Evolutionary conservation across 352 stramenopile genomes (phyloP), one percentile per base, ranked within the genome.

Genomic region (Phytophthora hybrid): DNA sequence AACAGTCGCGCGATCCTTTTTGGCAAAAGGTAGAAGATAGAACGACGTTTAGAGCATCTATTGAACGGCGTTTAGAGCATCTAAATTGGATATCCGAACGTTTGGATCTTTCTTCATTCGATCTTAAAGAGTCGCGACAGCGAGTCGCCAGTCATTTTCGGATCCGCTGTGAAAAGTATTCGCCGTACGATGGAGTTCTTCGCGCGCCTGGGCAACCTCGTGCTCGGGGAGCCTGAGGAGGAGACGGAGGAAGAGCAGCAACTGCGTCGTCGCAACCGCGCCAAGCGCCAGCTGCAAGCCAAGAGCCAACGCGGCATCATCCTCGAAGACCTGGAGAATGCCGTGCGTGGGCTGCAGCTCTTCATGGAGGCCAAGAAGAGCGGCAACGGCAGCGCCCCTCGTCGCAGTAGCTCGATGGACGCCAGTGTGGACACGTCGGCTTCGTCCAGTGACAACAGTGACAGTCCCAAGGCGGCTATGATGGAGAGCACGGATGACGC

Each of bases 401-500:
- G 21, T 58, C 53, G 63, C 58, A 78, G 31, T 19, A 74, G 49
- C 41, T 78, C 54, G 26, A 73, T 65, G 32, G 55, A 81, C 59
- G 59, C 74, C n/a, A 34, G 7, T 37, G 31, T 18, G 13, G 66
- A 71, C 10, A 39, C 61, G 5, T 63, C 49, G 8, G 44, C 31
- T n/a, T 63, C 72, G 49, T 31, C 53, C 26, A 73, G 37, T 59
- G 74, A 69, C 23, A 66, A 63, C 23, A 66, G 66, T 8, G 52
- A 57, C 52, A 78, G 62, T 31, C 70, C 44, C 37, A 73, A 81
- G 55, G 71, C 79, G 9, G 79, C 77, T 3, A 83, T 93, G 60
- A 94, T 94, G 88, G 82, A 89, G 63, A 92, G 85, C 71, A 92
- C 80, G 3, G 88, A 94, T 66, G 88, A 95, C 51, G 74, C 75